Conservation (phyloP, 164 flowering plant species). For the Protea cynaroides region DNA sequence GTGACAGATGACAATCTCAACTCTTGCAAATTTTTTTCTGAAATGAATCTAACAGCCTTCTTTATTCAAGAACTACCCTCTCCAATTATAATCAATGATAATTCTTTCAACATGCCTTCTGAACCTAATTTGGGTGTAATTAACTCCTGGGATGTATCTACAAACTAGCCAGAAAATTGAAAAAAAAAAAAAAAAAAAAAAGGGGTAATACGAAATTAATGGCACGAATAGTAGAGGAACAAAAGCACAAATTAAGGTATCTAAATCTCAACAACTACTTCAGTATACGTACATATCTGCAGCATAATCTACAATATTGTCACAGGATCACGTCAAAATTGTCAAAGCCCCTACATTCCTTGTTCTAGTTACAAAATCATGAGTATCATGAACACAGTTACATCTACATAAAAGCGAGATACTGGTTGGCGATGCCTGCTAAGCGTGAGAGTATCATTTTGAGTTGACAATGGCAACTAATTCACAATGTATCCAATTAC, state of each 20-base stretch:
- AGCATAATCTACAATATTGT: background rate
- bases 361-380: background rate
- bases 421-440: background rate
- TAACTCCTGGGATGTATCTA: no score
- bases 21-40: background rate
- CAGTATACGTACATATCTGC: no score
- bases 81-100: no score
- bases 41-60: background rate
- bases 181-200: no score
- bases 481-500: background rate
- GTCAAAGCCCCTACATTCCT: background rate
- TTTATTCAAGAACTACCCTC: no score
- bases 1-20: background rate
- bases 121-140: no score
- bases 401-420: background rate
- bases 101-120: no score
- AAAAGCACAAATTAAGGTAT: no score
- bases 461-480: background rate
- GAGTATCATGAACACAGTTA: background rate
- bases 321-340: background rate
- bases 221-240: no score
- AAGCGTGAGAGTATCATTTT: background rate
- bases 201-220: no score
- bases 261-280: no score
- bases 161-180: no score